A percentile compares a stretch with the other conserved stretches of the same genome.
Evolutionary conservation across 768 basidiomycete species (phyloP).

Genomic region (Nidularia pulvinata): DNA sequence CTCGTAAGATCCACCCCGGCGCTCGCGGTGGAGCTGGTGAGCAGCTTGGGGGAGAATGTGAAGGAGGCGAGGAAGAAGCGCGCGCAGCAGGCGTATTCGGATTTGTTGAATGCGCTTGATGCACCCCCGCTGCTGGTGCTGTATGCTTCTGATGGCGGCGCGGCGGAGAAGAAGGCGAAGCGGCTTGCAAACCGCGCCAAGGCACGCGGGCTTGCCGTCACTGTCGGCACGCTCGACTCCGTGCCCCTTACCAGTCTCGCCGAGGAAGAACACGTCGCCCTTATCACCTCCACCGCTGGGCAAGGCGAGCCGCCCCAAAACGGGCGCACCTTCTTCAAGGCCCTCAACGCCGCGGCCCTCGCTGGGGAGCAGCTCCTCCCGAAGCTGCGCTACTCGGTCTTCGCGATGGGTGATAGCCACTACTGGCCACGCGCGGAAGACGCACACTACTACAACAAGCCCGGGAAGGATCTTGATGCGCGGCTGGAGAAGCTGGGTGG

Average conservation of each 20-base stretch:
- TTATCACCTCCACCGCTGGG: slow-evolving; percentile 92
- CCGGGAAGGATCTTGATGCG: slow-evolving; percentile 86
- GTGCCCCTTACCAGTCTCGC: slow-evolving; percentile 73
- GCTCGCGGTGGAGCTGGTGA: slow-evolving; percentile 80
- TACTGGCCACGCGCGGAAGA: slow-evolving; percentile 99
- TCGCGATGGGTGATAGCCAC: slow-evolving; percentile 97
- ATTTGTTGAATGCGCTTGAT: slow-evolving; percentile 81
- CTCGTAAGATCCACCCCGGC: slow-evolving; percentile 81
- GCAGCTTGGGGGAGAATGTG: slow-evolving; percentile 81
- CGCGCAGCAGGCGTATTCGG: slow-evolving; percentile 83
- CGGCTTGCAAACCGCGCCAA: slow-evolving; percentile 81
- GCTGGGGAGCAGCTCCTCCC: slow-evolving; percentile 58
- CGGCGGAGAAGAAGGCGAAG: slow-evolving; percentile 97
- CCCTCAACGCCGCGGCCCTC: slow-evolving; percentile 64
- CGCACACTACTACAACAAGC: slow-evolving; percentile 98
- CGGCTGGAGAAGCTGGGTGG: slow-evolving; percentile 81
- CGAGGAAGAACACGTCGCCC: slow-evolving; percentile 76
- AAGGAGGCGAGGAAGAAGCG: slow-evolving; percentile 81
- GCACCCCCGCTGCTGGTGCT: slow-evolving; percentile 87
- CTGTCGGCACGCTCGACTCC: slow-evolving; percentile 80
- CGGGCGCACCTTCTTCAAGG: slow-evolving; percentile 87
- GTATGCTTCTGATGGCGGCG: slow-evolving; percentile 95
- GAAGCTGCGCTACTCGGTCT: slow-evolving; percentile 80
- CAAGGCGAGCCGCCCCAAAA: slow-evolving; percentile 99
- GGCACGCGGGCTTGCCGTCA: slow-evolving; percentile 78